Evolutionary conservation across 305 asterid species (phyloP).

Genomic region (Petunia hybrid): DNA sequence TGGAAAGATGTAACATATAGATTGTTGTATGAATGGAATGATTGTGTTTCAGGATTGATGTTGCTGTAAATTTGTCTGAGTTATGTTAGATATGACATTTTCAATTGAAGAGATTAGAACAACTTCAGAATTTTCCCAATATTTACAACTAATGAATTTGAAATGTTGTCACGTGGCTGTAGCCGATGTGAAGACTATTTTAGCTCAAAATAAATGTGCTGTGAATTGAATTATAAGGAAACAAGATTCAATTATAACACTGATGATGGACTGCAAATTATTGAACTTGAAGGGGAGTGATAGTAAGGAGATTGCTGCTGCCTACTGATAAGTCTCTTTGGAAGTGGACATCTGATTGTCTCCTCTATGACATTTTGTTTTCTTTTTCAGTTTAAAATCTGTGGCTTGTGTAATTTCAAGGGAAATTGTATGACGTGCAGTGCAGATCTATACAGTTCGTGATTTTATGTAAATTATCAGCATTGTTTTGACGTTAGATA

Average conservation of each 20-base stretch:
- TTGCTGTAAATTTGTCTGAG: not conserved
- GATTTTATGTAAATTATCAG: too few species aligned
- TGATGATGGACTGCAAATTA: constrained; percentile 46
- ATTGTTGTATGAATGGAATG: constrained; percentile 11
- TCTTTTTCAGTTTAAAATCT: not conserved
- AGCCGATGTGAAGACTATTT: constrained; percentile 62
- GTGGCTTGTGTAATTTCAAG: too few species aligned
- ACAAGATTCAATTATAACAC: constrained; percentile 41
- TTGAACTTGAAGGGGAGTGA: constrained; percentile 54
- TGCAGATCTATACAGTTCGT: too few species aligned
- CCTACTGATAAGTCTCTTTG: constrained; percentile 29
- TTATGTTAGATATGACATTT: not conserved
- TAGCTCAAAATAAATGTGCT: constrained; percentile 45
- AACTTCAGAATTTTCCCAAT: not conserved
- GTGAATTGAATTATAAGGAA: constrained; percentile 43
- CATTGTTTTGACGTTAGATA: too few species aligned
- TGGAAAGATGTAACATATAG: constrained; percentile 21
- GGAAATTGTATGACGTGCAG: too few species aligned
- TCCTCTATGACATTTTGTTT: not conserved
- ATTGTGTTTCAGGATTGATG: not conserved
- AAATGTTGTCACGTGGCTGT: constrained; percentile 41
- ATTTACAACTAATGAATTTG: too few species aligned
- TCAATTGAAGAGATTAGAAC: not conserved
- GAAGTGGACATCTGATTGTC: constrained; percentile 5
- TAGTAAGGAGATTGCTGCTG: constrained; percentile 36